A percentile compares a stretch with the other conserved stretches of the same genome.
These are phyloP conservation scores for Lactarius sanguifluus DNA, from an alignment of 768 basidiomycete genomes.

Conservation along the genomic window DNA sequence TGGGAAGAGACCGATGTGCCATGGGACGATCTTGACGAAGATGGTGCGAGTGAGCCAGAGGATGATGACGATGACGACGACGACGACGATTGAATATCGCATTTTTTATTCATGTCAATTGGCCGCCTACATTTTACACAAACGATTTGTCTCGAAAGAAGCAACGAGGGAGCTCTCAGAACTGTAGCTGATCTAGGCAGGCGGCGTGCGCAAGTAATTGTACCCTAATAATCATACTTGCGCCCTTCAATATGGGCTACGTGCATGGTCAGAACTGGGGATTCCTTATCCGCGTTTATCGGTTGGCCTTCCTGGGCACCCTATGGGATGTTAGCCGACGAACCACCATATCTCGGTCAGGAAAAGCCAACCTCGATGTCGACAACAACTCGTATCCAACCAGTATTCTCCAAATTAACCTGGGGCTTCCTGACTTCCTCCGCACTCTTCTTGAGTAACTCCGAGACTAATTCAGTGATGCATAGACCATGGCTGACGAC, in stretches of 20 bases:
- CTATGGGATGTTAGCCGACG: conserved; percentile 32
- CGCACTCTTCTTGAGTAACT: conserved; percentile 46
- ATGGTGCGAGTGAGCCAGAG: conserved; percentile 16
- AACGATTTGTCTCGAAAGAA: neutral
- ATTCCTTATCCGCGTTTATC: conserved; percentile 33
- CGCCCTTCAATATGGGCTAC: conserved; percentile 49
- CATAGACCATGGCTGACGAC: conserved; percentile 76
- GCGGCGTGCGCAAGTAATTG: no score
- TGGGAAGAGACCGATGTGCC: conserved; percentile 21
- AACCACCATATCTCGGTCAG: neutral
- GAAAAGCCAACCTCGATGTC: conserved; percentile 38
- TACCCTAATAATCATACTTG: no score
- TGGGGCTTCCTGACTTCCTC: conserved; percentile 37
- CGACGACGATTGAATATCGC: neutral
- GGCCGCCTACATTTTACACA: neutral
- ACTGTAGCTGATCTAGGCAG: neutral
- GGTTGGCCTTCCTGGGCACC: conserved; percentile 32
- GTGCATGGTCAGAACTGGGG: conserved; percentile 41
- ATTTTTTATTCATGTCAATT: neutral
- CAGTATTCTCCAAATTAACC: conserved; percentile 58
- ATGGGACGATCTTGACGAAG: conserved; percentile 19
- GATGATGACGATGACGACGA: neutral
- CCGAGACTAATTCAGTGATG: conserved; percentile 52
- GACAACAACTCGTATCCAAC: conserved; percentile 59
- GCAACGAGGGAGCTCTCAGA: neutral